Conservation (phyloP, 176 grass and related monocot genomes). For the Bolboschoenus planiculmis region DNA sequence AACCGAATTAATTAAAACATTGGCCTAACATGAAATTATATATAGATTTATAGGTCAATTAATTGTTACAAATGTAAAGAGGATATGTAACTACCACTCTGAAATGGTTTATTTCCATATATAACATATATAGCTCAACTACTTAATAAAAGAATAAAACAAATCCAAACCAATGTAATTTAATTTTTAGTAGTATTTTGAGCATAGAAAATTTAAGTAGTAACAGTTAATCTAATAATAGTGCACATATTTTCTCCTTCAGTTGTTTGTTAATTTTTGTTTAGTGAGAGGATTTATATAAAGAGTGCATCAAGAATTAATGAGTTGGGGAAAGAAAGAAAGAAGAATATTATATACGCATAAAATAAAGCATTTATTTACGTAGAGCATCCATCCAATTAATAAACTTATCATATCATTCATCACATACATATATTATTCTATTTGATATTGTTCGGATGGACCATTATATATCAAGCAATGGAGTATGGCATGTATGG, state of each 20-base stretch:
- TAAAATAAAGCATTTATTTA: background rate
- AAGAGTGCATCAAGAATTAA: background rate
- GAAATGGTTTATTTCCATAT: no score
- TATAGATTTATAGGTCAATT: no score
- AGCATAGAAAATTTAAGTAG: no score
- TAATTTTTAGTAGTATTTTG: no score
- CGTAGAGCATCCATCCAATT: background rate
- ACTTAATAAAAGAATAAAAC: no score
- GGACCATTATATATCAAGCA: background rate
- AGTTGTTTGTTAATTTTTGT: background rate
- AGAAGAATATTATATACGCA: slow-evolving; percentile 6
- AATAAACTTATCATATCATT: background rate
- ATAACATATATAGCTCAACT: no score
- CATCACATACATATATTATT: background rate
- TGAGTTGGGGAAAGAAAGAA: background rate
- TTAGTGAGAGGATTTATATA: background rate
- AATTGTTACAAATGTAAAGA: no score
- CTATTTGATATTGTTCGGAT: background rate
- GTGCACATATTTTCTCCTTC: background rate
- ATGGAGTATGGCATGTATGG: background rate
- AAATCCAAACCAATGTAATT: no score
- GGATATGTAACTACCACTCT: no score
- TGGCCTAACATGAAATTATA: no score
- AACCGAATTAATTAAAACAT: no score
- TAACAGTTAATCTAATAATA: no score